Evolutionary conservation across 345 rosid species (phyloP).

Genomic region (Heritiera littoralis): DNA sequence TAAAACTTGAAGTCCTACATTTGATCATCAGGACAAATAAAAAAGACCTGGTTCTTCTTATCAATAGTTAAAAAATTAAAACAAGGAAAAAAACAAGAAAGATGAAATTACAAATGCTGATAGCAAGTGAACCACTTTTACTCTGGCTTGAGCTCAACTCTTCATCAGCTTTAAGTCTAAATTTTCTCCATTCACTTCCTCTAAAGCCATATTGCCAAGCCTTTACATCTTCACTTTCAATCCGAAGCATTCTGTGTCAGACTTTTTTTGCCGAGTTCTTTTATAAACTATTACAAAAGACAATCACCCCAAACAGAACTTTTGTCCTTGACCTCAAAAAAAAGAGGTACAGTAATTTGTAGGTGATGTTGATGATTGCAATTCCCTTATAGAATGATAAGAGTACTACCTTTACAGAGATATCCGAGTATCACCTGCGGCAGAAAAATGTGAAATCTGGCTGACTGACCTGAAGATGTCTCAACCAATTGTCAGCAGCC

Average conservation of each 20-base stretch:
- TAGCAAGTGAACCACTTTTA: constrained; percentile 18
- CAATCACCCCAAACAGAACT: constrained; percentile 17
- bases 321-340: constrained; percentile 13
- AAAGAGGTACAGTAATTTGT: constrained; percentile 7
- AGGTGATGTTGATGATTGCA: background rate
- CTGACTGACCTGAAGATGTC: constrained; percentile 58
- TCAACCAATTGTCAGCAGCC: constrained; percentile 69
- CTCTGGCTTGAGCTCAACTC: constrained; percentile 20
- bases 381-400: constrained; percentile 10
- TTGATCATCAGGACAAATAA: constrained; percentile 42
- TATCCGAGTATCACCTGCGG: constrained; percentile 30
- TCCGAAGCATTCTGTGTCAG: background rate
- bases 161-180: constrained; percentile 23
- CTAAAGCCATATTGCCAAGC: constrained; percentile 22
- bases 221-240: constrained; percentile 17
- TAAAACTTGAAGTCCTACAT: constrained; percentile 28
- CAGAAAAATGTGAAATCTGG: constrained; percentile 83
- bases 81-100: background rate
- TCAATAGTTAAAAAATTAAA: constrained; percentile 1
- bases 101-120: constrained; percentile 18
- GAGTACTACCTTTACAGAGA: constrained; percentile 7
- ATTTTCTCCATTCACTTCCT: constrained; percentile 19
- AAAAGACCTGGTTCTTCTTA: constrained; percentile 32
- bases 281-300: constrained; percentile 17
- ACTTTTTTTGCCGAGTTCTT: constrained; percentile 13